Evolutionary conservation across 169 alveolate species (phyloP).

Genomic region (Cardiosporidium cionae): DNA sequence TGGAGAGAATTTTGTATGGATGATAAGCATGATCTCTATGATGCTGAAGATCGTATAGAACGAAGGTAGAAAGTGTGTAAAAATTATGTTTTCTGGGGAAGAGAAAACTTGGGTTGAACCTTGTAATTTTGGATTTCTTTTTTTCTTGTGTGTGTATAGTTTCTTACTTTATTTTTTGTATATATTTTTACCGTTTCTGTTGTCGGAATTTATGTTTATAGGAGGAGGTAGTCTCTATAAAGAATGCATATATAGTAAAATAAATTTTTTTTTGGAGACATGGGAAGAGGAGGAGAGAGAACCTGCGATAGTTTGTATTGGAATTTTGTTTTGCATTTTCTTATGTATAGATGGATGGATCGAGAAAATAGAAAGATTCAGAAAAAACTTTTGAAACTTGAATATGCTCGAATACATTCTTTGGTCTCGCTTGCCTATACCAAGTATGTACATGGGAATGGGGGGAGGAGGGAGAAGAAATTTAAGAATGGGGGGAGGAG

Average conservation of each 20-base stretch:
- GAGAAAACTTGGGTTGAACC: not conserved
- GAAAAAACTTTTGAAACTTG: constrained; percentile 55
- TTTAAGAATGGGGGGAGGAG: too few species aligned
- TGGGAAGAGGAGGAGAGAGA: not conserved
- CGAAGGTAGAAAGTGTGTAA: constrained; percentile 38
- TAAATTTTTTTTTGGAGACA: not conserved
- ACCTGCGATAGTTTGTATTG: not conserved
- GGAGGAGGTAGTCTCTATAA: not conserved
- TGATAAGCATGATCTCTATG: constrained; percentile 66
- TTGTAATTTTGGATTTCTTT: not conserved
- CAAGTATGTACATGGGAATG: not conserved
- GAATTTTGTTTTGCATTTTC: not conserved
- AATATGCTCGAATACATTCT: constrained; percentile 63
- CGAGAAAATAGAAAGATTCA: constrained; percentile 66
- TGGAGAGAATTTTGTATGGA: constrained; percentile 46
- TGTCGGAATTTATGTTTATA: not conserved
- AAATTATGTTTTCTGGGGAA: not conserved
- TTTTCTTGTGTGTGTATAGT: not conserved
- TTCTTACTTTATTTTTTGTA: not conserved
- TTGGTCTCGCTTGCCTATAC: constrained; percentile 63
- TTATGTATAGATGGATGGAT: constrained; percentile 59
- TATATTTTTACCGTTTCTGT: not conserved
- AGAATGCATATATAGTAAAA: not conserved
- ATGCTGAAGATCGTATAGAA: constrained; percentile 73
- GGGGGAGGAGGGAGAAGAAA: too few species aligned